phyloP scores from a whole-genome alignment of 768 basidiomycete species.

The Hydnomerulius pinastri region DNA sequence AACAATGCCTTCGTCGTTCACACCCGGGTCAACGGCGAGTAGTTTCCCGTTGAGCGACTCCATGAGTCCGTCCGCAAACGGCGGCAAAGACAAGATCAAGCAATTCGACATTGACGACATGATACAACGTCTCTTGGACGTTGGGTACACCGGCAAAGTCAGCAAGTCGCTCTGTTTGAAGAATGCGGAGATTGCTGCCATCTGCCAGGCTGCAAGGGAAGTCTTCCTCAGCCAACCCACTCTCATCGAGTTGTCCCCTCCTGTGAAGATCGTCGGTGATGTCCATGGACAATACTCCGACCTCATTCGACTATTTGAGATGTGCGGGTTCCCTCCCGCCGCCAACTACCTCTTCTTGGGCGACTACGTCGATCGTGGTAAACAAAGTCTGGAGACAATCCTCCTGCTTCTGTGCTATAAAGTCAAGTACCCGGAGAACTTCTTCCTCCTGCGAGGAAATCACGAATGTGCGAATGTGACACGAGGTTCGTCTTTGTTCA shows the following conservation, averaged over 20 bases:
- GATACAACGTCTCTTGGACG: constrained; percentile 94
- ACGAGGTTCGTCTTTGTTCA: constrained; percentile 62
- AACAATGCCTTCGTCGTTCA: constrained; percentile 46
- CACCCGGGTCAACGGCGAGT: constrained; percentile 50
- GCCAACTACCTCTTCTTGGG: constrained; percentile 99
- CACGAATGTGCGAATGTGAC: constrained; percentile 99
- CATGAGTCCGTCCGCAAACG: constrained; percentile 34
- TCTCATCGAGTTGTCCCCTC: constrained; percentile 93
- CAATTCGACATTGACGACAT: constrained; percentile 96
- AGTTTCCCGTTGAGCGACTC: constrained; percentile 42
- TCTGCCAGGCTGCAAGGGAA: constrained; percentile 94
- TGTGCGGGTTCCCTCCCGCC: constrained; percentile 98
- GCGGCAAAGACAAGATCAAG: constrained; percentile 59
- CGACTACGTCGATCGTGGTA: constrained; percentile 98
- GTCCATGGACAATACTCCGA: constrained; percentile 99
- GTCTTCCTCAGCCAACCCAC: constrained; percentile 97
- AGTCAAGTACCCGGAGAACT: constrained; percentile 99
- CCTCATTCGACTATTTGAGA: constrained; percentile 97
- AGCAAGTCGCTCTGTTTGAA: constrained; percentile 94
- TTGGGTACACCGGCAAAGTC: constrained; percentile 97
- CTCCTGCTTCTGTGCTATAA: constrained; percentile 97
- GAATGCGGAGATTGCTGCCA: constrained; percentile 91
- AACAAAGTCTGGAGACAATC: constrained; percentile 98
- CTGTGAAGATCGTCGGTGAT: constrained; percentile 99
- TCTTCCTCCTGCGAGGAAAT: constrained; percentile 96